Conservation (phyloP, 2,329 filamentous ascomycete genomes). For the Calonectria henricotiae region DNA sequence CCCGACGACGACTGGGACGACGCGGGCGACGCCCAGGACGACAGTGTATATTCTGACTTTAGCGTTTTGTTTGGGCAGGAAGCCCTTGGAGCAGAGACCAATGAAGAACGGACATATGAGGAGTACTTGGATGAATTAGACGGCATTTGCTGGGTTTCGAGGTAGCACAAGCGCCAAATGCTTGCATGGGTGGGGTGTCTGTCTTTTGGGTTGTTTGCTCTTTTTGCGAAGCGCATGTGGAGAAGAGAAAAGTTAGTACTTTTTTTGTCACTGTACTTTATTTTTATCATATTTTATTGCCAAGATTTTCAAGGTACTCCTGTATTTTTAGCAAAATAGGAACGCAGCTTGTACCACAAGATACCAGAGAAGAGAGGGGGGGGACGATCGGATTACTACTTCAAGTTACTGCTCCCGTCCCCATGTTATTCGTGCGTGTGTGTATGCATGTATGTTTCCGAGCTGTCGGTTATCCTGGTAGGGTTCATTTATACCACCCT, state of each 20-base stretch:
- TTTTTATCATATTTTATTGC: slow-evolving; percentile 15
- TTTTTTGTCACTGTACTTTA: slow-evolving; percentile 17
- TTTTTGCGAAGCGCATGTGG: slow-evolving; percentile 11
- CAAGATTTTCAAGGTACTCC: not conserved
- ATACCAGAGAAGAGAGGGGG: not conserved
- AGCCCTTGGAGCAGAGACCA: slow-evolving; percentile 44
- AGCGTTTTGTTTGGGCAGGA: slow-evolving; percentile 66
- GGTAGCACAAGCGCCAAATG: slow-evolving; percentile 39
- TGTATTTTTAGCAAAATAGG: not conserved
- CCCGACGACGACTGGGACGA: slow-evolving; percentile 59
- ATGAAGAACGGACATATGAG: slow-evolving; percentile 66
- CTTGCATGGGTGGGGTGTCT: slow-evolving; percentile 3
- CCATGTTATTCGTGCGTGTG: not conserved
- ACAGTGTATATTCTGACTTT: slow-evolving; percentile 72
- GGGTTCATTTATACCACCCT: slow-evolving; percentile 1
- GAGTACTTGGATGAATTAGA: slow-evolving; percentile 73
- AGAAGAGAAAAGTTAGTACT: slow-evolving; percentile 13
- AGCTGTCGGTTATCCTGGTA: not conserved
- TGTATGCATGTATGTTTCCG: not conserved
- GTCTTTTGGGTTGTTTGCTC: not conserved
- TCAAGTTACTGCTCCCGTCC: slow-evolving; percentile 17
- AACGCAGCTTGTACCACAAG: too few species aligned
- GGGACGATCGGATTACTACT: not conserved
- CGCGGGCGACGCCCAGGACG: slow-evolving; percentile 62
- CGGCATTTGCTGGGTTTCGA: slow-evolving; percentile 66